These are phyloP conservation scores for Flagelloscypha sp. DNA, from an alignment of 768 basidiomycete species.

Conservation along the genomic window DNA sequence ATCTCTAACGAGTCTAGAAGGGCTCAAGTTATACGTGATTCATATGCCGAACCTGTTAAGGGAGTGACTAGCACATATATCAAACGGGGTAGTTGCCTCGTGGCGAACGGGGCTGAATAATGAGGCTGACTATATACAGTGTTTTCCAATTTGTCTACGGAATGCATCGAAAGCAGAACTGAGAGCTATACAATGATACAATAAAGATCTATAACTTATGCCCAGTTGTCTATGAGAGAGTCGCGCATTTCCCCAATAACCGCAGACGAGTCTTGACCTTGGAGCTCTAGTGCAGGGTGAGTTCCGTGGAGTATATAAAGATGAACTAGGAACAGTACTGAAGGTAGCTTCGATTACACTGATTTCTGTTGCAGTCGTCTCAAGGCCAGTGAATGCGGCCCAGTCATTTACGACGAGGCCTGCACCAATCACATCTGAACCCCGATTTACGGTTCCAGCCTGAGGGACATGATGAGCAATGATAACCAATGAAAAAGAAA, in stretches of 20 bases:
- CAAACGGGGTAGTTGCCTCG: too few relatives aligned
- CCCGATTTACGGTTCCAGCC: conserved; percentile 98
- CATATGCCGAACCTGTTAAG: too few relatives aligned
- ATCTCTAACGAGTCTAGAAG: too few relatives aligned
- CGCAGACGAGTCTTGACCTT: conserved; percentile 74
- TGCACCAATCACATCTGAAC: conserved; percentile 95
- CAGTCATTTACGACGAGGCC: conserved; percentile 98
- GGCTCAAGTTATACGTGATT: too few relatives aligned
- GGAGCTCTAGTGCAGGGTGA: conserved; percentile 50
- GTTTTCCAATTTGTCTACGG: too few relatives aligned
- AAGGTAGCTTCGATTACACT: conserved; percentile 97
- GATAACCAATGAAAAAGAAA: conserved; percentile 4
- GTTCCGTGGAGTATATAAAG: conserved; percentile 1
- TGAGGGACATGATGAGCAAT: conserved; percentile 20
- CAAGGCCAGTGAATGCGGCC: conserved; percentile 98
- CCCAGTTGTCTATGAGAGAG: conserved; percentile 88
- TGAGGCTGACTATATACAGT: too few relatives aligned
- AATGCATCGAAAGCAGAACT: too few relatives aligned
- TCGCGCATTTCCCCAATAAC: conserved; percentile 91
- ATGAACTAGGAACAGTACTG: conserved; percentile 48
- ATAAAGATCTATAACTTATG: conserved; percentile 34
- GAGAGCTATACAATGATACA: not conserved
- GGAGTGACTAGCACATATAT: too few relatives aligned
- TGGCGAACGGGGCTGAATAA: too few relatives aligned
- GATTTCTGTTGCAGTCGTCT: conserved; percentile 99